Evolutionary conservation across 176 grass and related monocot genomes (phyloP).

Genomic region (Oropetium thomaeum): DNA sequence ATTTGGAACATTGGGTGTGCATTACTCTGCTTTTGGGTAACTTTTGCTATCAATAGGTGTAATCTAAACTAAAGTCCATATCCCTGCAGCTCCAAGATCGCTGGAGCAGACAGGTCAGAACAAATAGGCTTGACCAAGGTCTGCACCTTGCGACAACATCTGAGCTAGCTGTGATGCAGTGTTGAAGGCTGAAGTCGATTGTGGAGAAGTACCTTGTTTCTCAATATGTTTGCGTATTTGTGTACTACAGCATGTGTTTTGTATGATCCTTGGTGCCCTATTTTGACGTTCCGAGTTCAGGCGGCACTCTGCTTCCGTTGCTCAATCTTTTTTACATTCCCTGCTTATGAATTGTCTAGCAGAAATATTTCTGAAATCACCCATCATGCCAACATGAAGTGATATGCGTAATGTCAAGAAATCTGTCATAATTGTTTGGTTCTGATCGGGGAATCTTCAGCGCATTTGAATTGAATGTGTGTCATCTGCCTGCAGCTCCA

Average conservation of each 20-base stretch:
- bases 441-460: background rate
- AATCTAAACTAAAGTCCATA: slow-evolving; percentile 19
- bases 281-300: slow-evolving; percentile 11
- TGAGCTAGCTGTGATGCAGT: slow-evolving; percentile 23
- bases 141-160: background rate
- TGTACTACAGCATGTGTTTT: slow-evolving; percentile 27
- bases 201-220: slow-evolving; percentile 24
- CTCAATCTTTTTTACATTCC: background rate
- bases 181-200: slow-evolving; percentile 23
- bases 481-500: slow-evolving; percentile 15
- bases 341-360: background rate
- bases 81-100: slow-evolving; percentile 47
- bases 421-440: background rate
- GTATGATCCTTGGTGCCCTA: slow-evolving; percentile 13
- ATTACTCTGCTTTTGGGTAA: background rate
- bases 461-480: background rate
- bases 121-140: slow-evolving; percentile 7
- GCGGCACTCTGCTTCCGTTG: slow-evolving; percentile 8
- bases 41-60: background rate
- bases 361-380: slow-evolving; percentile 18
- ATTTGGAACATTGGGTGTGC: background rate
- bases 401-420: slow-evolving; percentile 22
- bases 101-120: slow-evolving; percentile 47
- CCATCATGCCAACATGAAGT: slow-evolving; percentile 19
- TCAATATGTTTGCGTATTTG: slow-evolving; percentile 19